Percentiles rank a stretch among this genome's conserved stretches.
Conservation (phyloP, 2,329 filamentous ascomycete species). For the Cytospora piceicola region DNA sequence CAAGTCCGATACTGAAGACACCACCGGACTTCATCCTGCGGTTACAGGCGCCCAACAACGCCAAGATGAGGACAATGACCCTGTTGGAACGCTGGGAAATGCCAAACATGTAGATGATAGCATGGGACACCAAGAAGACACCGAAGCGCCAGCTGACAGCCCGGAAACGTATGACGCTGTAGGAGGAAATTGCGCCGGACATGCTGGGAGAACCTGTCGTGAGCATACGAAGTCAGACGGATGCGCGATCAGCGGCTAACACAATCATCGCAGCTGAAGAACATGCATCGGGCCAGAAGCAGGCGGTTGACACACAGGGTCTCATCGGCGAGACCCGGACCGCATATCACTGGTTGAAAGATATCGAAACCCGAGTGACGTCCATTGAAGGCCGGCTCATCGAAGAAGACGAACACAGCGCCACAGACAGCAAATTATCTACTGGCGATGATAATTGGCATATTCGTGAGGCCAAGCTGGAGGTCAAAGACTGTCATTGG, state of each 20-base stretch:
- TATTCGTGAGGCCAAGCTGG: slow-evolving; percentile 5
- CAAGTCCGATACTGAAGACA: no score
- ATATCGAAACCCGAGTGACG: neutral
- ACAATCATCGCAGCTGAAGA: neutral
- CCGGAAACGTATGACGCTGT: no score
- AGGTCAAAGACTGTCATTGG: slow-evolving; percentile 9
- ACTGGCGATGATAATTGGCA: neutral
- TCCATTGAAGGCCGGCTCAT: neutral
- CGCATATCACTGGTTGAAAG: slow-evolving; percentile 2
- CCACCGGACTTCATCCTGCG: no score
- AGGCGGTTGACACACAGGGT: neutral
- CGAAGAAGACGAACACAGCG: neutral
- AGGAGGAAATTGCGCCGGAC: no score
- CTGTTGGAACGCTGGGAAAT: no score
- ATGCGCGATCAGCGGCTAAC: neutral
- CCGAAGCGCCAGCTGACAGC: no score
- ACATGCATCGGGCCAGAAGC: neutral
- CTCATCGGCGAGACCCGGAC: neutral
- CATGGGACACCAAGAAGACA: no score
- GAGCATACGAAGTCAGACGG: no score
- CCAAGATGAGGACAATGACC: no score
- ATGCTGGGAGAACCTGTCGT: no score
- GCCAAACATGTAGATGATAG: no score
- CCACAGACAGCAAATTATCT: neutral
- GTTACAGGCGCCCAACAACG: no score